A percentile compares a stretch with the other conserved stretches of the same genome.
phyloP scores from a whole-genome alignment of 345 rosid species.

The Zanthoxylum bungeanum region DNA sequence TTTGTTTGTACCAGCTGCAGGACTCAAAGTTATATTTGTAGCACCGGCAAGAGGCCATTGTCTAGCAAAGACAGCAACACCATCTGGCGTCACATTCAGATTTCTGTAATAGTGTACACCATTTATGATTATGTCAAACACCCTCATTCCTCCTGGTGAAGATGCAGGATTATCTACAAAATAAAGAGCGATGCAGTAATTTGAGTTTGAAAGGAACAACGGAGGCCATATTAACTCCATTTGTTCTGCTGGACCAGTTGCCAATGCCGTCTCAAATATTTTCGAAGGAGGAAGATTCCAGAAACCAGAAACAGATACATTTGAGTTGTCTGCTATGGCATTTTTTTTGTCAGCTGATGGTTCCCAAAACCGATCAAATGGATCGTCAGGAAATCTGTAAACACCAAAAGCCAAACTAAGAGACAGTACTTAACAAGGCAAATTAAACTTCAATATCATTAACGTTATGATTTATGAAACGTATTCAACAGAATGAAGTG shows the following conservation, averaged over 20 bases:
- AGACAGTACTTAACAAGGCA: background rate
- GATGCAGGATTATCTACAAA: constrained; percentile 62
- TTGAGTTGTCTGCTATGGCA: constrained; percentile 40
- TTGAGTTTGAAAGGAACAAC: constrained; percentile 32
- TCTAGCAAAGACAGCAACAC: constrained; percentile 51
- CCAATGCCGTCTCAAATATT: constrained; percentile 67
- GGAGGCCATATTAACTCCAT: constrained; percentile 76
- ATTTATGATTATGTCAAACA: constrained; percentile 55
- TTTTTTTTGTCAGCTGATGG: constrained; percentile 36
- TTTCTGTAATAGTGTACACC: constrained; percentile 52
- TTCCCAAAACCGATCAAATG: constrained; percentile 77
- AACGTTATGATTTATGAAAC: background rate
- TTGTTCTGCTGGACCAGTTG: constrained; percentile 29
- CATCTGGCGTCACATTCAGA: constrained; percentile 56
- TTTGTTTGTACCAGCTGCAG: constrained; percentile 48
- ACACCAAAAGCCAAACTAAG: background rate
- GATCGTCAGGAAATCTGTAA: constrained; percentile 78
- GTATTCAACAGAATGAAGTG: background rate
- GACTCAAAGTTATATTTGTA: constrained; percentile 50
- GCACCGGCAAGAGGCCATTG: constrained; percentile 73
- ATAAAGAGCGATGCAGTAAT: constrained; percentile 73
- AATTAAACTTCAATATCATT: background rate
- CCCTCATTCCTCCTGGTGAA: constrained; percentile 33
- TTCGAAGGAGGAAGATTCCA: constrained; percentile 88
- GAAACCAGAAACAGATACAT: constrained; percentile 61